These are phyloP conservation scores for Kodamaea suecica DNA, from an alignment of 1,139 yeast genomes.

Conservation along the genomic window DNA sequence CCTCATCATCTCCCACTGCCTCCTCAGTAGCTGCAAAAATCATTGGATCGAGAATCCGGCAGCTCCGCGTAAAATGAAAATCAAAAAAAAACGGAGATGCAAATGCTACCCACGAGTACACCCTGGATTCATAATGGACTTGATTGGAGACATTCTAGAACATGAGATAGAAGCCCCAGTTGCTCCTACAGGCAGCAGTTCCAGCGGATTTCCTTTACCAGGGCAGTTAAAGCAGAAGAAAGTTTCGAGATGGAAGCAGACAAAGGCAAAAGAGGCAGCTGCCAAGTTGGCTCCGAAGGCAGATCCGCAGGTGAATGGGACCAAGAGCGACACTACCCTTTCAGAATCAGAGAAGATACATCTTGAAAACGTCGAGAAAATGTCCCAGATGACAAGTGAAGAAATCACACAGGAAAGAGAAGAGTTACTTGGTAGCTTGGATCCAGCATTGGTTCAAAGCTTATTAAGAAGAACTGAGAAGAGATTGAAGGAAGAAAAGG, in stretches of 20 bases:
- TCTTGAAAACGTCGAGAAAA: conserved; percentile 63
- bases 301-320: conserved; percentile 3
- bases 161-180: conserved; percentile 46
- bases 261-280: conserved; percentile 7
- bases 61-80: too few species aligned
- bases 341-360: conserved; percentile 74
- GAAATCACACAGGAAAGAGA: conserved; percentile 65
- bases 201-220: conserved; percentile 45
- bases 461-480: conserved; percentile 44
- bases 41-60: too few species aligned
- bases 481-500: conserved; percentile 15
- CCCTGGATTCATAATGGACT: conserved; percentile 47
- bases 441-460: conserved; percentile 65
- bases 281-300: conserved; percentile 1
- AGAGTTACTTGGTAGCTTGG: conserved; percentile 63
- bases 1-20: too few species aligned
- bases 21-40: too few species aligned
- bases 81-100: too few species aligned
- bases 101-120: background rate
- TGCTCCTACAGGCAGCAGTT: conserved; percentile 24
- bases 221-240: conserved; percentile 22
- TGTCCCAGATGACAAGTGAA: conserved; percentile 61
- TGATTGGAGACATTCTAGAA: conserved; percentile 75
- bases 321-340: conserved; percentile 13
- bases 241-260: conserved; percentile 26